A percentile compares a stretch with the other conserved stretches of the same genome.
Conservation (phyloP, 805 yeast species). For the Yarrowia alimentaria region DNA sequence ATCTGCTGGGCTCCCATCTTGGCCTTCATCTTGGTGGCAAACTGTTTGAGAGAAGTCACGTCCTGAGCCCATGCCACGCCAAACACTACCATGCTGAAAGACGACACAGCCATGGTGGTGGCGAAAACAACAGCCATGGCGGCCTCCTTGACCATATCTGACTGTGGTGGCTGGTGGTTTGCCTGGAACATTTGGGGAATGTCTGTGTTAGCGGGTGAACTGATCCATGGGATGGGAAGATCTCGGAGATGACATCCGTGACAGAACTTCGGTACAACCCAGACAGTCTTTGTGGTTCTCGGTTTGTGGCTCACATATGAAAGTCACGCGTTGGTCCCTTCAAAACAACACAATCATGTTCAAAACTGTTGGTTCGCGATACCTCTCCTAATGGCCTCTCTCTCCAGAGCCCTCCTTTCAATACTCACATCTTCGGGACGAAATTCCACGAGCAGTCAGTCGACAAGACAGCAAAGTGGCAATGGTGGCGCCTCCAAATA, state of each 20-base stretch:
- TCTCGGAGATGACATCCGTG: no score
- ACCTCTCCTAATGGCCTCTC: no score
- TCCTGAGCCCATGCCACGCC: constrained; percentile 82
- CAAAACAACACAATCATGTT: no score
- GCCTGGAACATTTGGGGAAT: constrained; percentile 77
- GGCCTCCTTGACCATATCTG: constrained; percentile 78
- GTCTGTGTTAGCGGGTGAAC: constrained; percentile 39
- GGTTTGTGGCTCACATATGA: no score
- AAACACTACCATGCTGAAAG: constrained; percentile 67
- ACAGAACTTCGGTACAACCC: no score
- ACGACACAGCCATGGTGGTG: constrained; percentile 67
- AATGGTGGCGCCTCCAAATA: constrained; percentile 70
- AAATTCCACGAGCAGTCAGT: constrained; percentile 71
- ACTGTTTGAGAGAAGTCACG: constrained; percentile 65
- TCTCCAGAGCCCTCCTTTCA: neutral
- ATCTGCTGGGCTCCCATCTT: constrained; percentile 57
- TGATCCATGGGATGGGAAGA: no score
- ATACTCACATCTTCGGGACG: constrained; percentile 55
- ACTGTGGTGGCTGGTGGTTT: constrained; percentile 82
- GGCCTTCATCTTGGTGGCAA: constrained; percentile 64
- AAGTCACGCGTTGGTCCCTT: no score
- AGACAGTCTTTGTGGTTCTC: no score
- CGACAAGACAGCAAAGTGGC: constrained; percentile 70
- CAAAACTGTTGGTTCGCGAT: no score
- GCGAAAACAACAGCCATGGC: constrained; percentile 82